A percentile compares a stretch with the other conserved stretches of the same genome.
phyloP scores from a whole-genome alignment of 768 basidiomycete species.

The Asterophora parasitica region DNA sequence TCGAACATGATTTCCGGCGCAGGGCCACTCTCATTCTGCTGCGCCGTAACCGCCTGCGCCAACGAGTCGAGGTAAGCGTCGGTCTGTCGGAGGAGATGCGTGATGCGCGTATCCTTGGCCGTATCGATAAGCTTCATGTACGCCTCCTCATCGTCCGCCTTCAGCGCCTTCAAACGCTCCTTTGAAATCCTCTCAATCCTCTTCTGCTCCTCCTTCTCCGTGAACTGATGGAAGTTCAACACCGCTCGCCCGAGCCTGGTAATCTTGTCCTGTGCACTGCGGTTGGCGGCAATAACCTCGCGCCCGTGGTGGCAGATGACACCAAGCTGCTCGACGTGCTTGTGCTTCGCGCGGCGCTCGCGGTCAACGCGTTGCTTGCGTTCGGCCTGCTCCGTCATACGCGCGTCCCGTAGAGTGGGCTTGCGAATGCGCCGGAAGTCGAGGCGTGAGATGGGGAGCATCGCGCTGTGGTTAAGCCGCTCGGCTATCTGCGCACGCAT shows the following conservation, averaged over 20 bases:
- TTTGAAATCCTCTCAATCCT: constrained; percentile 93
- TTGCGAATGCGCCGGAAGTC: constrained; percentile 89
- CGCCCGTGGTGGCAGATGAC: constrained; percentile 83
- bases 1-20: constrained; percentile 44
- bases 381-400: constrained; percentile 84
- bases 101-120: constrained; percentile 98
- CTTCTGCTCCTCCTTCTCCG: constrained; percentile 98
- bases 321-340: constrained; percentile 90
- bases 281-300: constrained; percentile 64
- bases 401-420: constrained; percentile 82
- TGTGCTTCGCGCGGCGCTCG: constrained; percentile 91
- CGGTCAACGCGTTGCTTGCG: constrained; percentile 88
- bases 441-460: constrained; percentile 85
- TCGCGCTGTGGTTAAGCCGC: constrained; percentile 80
- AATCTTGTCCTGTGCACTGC: constrained; percentile 59
- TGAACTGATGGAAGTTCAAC: constrained; percentile 76
- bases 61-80: constrained; percentile 93
- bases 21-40: constrained; percentile 71
- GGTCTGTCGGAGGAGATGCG: constrained; percentile 91
- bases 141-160: constrained; percentile 98
- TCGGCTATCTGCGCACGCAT: constrained; percentile 84
- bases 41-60: constrained; percentile 87
- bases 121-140: constrained; percentile 99
- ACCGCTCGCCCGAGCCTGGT: constrained; percentile 77
- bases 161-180: constrained; percentile 96